Conservation (phyloP, 2,329 filamentous ascomycete species). For the Albifimbria verrucaria region DNA sequence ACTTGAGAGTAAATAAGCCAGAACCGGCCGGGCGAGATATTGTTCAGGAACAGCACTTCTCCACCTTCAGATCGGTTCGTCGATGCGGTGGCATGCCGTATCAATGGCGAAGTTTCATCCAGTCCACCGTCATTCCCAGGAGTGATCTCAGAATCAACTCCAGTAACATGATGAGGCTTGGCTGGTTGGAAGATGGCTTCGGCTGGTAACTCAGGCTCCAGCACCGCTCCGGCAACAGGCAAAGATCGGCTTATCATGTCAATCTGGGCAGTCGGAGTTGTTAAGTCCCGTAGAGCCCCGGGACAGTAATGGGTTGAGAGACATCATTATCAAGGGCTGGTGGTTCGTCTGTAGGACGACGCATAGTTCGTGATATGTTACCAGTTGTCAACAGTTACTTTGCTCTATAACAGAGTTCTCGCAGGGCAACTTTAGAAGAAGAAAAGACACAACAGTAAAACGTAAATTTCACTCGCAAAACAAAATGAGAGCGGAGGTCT, state of each 20-base stretch:
- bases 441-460: no score
- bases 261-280: slow-evolving; percentile 9
- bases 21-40: slow-evolving; percentile 49
- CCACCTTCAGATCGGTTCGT: slow-evolving; percentile 8
- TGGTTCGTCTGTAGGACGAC: no score
- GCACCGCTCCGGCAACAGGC: slow-evolving; percentile 31
- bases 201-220: slow-evolving; percentile 40
- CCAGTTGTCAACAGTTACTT: no score
- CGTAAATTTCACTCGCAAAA: no score
- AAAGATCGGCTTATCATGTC: slow-evolving; percentile 34
- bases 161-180: background rate
- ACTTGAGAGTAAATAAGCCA: slow-evolving; percentile 61
- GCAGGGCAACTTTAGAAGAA: no score
- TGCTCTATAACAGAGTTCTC: no score
- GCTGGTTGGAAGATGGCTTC: slow-evolving; percentile 31
- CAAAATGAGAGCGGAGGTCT: no score
- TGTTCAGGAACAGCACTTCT: slow-evolving; percentile 35
- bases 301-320: no score
- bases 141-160: background rate
- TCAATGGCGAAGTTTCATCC: slow-evolving; percentile 23
- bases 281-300: no score
- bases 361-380: no score
- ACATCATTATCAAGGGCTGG: no score
- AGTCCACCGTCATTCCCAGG: slow-evolving; percentile 7
- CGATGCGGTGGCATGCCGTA: slow-evolving; percentile 11